phyloP scores from a whole-genome alignment of 352 stramenopile genomes.

The Peronospora farinosa region DNA sequence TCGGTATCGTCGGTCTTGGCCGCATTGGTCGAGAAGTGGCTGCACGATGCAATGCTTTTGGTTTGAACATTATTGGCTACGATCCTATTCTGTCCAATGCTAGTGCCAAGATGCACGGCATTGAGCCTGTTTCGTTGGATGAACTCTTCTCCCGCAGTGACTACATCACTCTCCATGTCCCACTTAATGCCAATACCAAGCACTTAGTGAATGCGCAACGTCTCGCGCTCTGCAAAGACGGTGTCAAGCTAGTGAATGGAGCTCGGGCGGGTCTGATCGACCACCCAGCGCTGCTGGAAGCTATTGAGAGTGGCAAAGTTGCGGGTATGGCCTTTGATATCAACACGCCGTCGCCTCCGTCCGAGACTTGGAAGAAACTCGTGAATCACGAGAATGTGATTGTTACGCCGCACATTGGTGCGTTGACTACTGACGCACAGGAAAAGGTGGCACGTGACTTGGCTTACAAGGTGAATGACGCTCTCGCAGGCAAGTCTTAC shows the following conservation, averaged over 20 bases:
- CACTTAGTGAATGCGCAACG: conserved; percentile 83
- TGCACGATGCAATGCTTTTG: conserved; percentile 87
- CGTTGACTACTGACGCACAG: conserved; percentile 92
- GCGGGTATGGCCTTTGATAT: conserved; percentile 73
- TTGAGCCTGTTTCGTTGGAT: conserved; percentile 79
- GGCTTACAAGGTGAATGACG: conserved; percentile 88
- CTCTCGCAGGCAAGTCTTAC: conserved; percentile 89
- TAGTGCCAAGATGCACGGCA: conserved; percentile 65
- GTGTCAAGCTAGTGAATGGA: conserved; percentile 92
- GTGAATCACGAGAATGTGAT: conserved; percentile 88
- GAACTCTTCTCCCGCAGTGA: conserved; percentile 89
- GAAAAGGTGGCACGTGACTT: conserved; percentile 87
- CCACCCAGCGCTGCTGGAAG: conserved; percentile 83
- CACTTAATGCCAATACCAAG: conserved; percentile 91
- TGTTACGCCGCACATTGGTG: conserved; percentile 92
- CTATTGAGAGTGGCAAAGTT: conserved; percentile 79
- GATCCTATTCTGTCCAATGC: conserved; percentile 88
- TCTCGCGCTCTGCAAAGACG: conserved; percentile 87
- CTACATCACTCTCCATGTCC: conserved; percentile 95
- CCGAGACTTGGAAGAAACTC: conserved; percentile 62
- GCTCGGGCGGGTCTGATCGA: conserved; percentile 92
- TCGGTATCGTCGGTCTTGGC: conserved; percentile 90
- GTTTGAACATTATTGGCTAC: conserved; percentile 93
- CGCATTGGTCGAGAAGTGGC: conserved; percentile 92
- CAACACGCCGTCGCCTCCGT: conserved; percentile 38